Conservation (phyloP, 805 yeast genomes). For the Pichia nakasei region DNA sequence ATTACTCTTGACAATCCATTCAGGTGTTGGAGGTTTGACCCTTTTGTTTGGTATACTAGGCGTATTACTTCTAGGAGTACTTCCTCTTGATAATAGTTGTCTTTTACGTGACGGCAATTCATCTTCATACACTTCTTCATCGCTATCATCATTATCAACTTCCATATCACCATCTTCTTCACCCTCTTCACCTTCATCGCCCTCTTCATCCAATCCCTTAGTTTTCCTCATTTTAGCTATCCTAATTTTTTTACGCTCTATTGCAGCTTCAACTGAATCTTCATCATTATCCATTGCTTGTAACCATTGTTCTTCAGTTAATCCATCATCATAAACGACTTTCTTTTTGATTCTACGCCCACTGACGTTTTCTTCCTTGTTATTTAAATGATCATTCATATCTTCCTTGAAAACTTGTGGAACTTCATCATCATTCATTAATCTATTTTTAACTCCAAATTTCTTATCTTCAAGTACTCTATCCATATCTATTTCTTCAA, state of each 20-base stretch:
- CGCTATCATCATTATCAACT: constrained; percentile 9
- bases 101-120: constrained; percentile 10
- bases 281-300: constrained; percentile 71
- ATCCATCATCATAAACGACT: constrained; percentile 54
- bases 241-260: constrained; percentile 37
- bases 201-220: constrained; percentile 7
- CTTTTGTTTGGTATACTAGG: constrained; percentile 1
- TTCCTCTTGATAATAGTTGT: constrained; percentile 9
- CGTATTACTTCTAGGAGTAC: constrained; percentile 6
- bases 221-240: constrained; percentile 31
- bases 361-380: constrained; percentile 31
- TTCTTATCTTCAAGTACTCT: constrained; percentile 32
- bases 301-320: constrained; percentile 73
- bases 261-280: constrained; percentile 53
- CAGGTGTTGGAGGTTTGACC: constrained; percentile 9
- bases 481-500: constrained; percentile 53
- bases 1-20: constrained; percentile 10
- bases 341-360: constrained; percentile 60
- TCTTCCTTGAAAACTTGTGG: constrained; percentile 73
- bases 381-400: constrained; percentile 34
- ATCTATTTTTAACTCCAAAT: constrained; percentile 30
- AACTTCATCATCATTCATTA: constrained; percentile 61
- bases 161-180: constrained; percentile 12
- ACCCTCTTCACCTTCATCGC: constrained; percentile 17
- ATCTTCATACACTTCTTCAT: constrained; percentile 11